Evolutionary conservation across 345 rosid genomes (phyloP), one percentile per base, ranked within the genome.

Genomic region (Odontarrhena argentea): DNA sequence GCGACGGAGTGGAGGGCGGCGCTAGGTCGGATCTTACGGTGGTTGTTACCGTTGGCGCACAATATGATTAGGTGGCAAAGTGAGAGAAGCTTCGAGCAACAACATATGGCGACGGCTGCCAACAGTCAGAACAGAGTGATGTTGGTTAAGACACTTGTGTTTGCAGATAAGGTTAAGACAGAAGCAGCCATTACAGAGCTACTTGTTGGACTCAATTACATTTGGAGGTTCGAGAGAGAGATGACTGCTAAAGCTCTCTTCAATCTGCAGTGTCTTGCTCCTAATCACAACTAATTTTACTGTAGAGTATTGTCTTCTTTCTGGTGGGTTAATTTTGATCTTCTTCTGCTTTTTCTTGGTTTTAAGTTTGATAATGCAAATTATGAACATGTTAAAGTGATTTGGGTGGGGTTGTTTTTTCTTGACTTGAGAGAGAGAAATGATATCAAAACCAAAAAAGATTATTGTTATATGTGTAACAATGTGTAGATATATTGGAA

Each of bases 31-130:
- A 89, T 95, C 24, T 76, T 91, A 71, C 74, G 78, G 18, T 95
- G 99, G 99, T 45, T 95, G 63, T 81, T 96, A 6, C 99, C 96
- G 1, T 55, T 95, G 63, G 99, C 96, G 1, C 97, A 95, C 62
- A 91, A 91, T 48, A 95, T 87, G 99, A 91, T 95, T 9, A 89
- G 82, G 77, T 95, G 99, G 98, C 99, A 95, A 59, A 86, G 84
- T 18, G 99, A 89, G 66, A 85, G 99, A 77, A 95, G 96, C 84
- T 87, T 88, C 36, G 98, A 87, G 80, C 98, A 83, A 77, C 96
- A 80, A 75, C 88, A 84, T 59, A 81, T 81, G 66, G 41, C 79
- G 69, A 69, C 69, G 6, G 60, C 82, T 3, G 83, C 62, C 60
- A 83, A 56, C 2, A 55, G 58, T 60, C 73, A 60, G 57, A 45